These are phyloP conservation scores for Neonectria punicea DNA, from an alignment of 2,329 filamentous ascomycete species.

Conservation along the genomic window DNA sequence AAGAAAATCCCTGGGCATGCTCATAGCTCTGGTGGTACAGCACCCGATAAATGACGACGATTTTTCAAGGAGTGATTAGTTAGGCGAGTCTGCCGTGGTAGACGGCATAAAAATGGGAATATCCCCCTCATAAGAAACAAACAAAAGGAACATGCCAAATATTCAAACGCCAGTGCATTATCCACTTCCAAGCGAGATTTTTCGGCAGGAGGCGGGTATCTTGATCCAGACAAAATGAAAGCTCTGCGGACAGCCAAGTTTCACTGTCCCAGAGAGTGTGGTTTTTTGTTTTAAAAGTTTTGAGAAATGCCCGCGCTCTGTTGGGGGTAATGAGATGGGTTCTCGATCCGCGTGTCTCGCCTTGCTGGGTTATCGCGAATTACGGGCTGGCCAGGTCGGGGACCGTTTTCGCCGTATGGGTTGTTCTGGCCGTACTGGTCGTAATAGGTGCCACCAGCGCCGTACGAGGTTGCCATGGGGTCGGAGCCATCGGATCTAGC, in stretches of 20 bases:
- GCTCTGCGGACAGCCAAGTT: conserved; percentile 16
- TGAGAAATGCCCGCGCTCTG: conserved; percentile 96
- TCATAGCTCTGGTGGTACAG: conserved; percentile 15
- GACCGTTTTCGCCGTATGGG: conserved; percentile 62
- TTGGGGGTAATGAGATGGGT: conserved; percentile 86
- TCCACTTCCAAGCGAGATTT: conserved; percentile 42
- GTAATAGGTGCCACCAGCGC: conserved; percentile 62
- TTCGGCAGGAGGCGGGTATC: conserved; percentile 45
- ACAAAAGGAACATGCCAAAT: conserved; percentile 34
- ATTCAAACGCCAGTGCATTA: conserved; percentile 34
- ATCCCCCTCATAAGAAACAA: conserved; percentile 16
- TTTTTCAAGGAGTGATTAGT: conserved; percentile 29
- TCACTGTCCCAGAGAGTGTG: conserved; percentile 2
- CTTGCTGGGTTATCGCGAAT: conserved; percentile 94
- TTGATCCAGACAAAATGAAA: conserved; percentile 38
- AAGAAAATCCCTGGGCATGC: conserved; percentile 4
- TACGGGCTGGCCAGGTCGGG: conserved; percentile 73
- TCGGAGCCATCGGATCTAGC: conserved; percentile 79
- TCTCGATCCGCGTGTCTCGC: conserved; percentile 95
- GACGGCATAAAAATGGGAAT: conserved; percentile 10
- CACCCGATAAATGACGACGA: conserved; percentile 11
- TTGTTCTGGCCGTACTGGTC: conserved; percentile 68
- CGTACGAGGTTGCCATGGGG: conserved; percentile 59
- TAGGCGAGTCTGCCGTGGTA: conserved; percentile 9
- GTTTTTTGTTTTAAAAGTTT: conserved; percentile 77